A percentile compares a stretch with the other conserved stretches of the same genome.
Conservation (phyloP, 2,329 filamentous ascomycete genomes). For the Aspergillus sclerotialis region DNA sequence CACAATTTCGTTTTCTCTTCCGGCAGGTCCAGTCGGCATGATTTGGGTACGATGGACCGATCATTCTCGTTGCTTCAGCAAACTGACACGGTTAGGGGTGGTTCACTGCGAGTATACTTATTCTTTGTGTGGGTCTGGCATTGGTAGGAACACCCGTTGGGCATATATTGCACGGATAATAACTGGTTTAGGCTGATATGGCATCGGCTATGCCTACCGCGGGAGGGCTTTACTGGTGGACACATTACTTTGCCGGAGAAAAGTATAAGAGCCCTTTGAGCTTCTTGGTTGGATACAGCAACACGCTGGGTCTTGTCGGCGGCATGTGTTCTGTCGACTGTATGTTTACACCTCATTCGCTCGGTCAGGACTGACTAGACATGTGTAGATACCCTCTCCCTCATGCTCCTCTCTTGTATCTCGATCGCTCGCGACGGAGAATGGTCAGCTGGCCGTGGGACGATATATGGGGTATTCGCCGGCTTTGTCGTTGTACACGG, state of each 20-base stretch:
- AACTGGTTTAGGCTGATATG: constrained; percentile 36
- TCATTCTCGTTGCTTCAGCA: not conserved
- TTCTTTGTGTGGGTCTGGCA: constrained; percentile 54
- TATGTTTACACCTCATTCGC: constrained; percentile 12
- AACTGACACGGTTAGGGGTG: constrained; percentile 36
- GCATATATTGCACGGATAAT: not conserved
- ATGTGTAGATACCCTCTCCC: constrained; percentile 20
- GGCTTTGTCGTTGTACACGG: constrained; percentile 49
- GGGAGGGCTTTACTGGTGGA: constrained; percentile 55
- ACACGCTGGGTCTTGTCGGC: constrained; percentile 54
- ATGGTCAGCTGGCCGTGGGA: constrained; percentile 50
- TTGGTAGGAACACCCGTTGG: constrained; percentile 38
- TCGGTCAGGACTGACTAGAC: not conserved
- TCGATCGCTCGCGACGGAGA: constrained; percentile 51
- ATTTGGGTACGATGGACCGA: constrained; percentile 45
- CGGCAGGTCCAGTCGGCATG: constrained; percentile 54
- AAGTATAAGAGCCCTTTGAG: constrained; percentile 51
- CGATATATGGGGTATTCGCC: constrained; percentile 53
- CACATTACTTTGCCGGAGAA: constrained; percentile 52
- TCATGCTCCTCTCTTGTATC: constrained; percentile 46
- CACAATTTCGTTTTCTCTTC: constrained; percentile 52
- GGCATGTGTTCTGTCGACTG: constrained; percentile 57
- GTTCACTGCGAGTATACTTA: constrained; percentile 52
- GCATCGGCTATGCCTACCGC: constrained; percentile 52
- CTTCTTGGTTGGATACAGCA: constrained; percentile 56